These are phyloP conservation scores for Ogataea saltuana DNA, from an alignment of 805 yeast species.

Conservation along the genomic window DNA sequence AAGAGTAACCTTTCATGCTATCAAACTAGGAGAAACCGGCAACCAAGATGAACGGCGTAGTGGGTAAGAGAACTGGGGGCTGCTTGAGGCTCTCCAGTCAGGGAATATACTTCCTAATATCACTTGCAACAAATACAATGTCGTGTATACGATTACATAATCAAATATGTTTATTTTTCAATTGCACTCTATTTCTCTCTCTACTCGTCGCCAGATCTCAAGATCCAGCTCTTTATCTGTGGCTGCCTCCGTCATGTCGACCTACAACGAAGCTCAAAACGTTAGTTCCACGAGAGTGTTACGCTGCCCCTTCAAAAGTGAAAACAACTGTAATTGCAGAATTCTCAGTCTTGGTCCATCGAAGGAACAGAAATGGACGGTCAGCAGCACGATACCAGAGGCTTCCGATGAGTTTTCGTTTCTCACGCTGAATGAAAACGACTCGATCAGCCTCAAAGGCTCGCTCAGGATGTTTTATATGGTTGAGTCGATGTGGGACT, in stretches of 20 bases:
- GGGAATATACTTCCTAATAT: too few relatives aligned
- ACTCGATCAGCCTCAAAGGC: neutral
- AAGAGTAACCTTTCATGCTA: too few relatives aligned
- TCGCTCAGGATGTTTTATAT: slow-evolving; percentile 34
- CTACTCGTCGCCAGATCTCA: neutral
- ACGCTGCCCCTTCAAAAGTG: slow-evolving; percentile 11
- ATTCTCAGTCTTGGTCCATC: slow-evolving; percentile 12
- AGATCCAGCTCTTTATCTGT: too few relatives aligned
- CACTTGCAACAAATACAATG: too few relatives aligned
- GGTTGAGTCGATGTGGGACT: slow-evolving; percentile 69
- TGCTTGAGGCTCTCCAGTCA: too few relatives aligned
- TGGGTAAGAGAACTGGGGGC: too few relatives aligned
- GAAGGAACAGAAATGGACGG: slow-evolving; percentile 1
- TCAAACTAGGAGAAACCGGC: too few relatives aligned
- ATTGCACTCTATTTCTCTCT: too few relatives aligned
- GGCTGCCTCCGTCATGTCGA: neutral
- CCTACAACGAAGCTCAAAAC: neutral
- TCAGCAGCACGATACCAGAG: slow-evolving; percentile 1
- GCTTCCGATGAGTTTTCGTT: slow-evolving; percentile 7
- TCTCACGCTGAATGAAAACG: slow-evolving; percentile 6
- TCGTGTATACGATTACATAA: too few relatives aligned
- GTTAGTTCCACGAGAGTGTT: neutral
- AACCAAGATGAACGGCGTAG: too few relatives aligned
- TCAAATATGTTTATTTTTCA: too few relatives aligned
- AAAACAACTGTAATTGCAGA: slow-evolving; percentile 13